These are phyloP conservation scores for Magnaporthiopsis rhizophila DNA, from an alignment of 2,329 filamentous ascomycete genomes.

Conservation along the genomic window DNA sequence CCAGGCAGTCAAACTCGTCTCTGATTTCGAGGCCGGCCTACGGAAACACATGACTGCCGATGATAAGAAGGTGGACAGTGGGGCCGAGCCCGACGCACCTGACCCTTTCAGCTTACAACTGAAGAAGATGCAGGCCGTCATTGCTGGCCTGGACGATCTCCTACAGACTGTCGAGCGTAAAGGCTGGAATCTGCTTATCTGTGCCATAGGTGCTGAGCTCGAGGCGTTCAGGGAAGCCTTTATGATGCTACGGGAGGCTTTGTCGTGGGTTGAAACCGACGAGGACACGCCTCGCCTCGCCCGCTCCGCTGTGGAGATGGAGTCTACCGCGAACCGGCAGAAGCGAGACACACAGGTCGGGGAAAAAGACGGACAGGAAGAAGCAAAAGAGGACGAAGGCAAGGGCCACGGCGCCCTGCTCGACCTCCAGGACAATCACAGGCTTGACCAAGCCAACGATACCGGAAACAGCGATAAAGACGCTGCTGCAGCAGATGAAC, in stretches of 20 bases:
- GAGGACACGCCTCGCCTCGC: slow-evolving; percentile 19
- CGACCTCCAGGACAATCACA: slow-evolving; percentile 3
- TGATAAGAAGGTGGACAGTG: slow-evolving; percentile 12
- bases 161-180: slow-evolving; percentile 48
- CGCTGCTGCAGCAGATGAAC: background rate
- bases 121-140: slow-evolving; percentile 46
- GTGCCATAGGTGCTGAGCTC: slow-evolving; percentile 60
- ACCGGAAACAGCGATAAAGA: background rate
- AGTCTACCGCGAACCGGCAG: background rate
- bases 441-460: slow-evolving; percentile 14
- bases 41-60: slow-evolving; percentile 41
- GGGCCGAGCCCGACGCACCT: slow-evolving; percentile 21
- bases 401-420: slow-evolving; percentile 1
- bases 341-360: slow-evolving; percentile 13
- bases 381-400: slow-evolving; percentile 13
- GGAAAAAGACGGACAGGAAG: slow-evolving; percentile 13
- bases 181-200: slow-evolving; percentile 68
- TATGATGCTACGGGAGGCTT: slow-evolving; percentile 20
- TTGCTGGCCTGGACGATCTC: slow-evolving; percentile 45
- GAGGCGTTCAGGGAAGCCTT: slow-evolving; percentile 25
- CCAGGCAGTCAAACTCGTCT: slow-evolving; percentile 49
- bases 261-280: slow-evolving; percentile 22
- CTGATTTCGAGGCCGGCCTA: slow-evolving; percentile 57
- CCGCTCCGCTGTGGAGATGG: background rate
- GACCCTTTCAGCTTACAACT: slow-evolving; percentile 22